Base-by-base conservation (phyloP, 805 yeast species). In the Ogataea methylovora region DNA sequence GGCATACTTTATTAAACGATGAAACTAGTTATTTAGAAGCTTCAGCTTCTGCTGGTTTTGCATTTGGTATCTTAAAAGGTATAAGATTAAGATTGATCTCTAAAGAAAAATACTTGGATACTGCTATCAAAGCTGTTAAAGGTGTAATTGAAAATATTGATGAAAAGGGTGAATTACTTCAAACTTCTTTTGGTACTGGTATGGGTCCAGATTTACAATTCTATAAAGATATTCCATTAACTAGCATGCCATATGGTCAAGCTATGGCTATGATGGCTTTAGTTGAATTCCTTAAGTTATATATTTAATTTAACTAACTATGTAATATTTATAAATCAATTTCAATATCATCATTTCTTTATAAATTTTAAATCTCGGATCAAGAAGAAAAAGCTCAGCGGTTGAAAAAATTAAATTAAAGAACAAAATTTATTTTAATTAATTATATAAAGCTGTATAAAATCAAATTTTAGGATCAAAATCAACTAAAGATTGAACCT, bases 221-320 rank as follows among this genome's bases (percentile, higher is more conserved):
- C 27, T 58, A 58, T 37, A 54, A 47, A 39, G 60, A 58, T 29
- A 58, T 58, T 35, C 59, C 60, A 17, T 45, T 58, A 28, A 58
- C 62, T 3, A 41, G 49, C 8, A 58, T 58, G 63, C 61, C 61
- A 7, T 57, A 58, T 37, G 62, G 62, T 1, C 61, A 56, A 37
- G 62, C 62, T 8, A 54, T 58, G 61, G 63, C 60, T n/a, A 58
- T 58, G 35, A 58, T 58, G 56, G 61, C 61, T 5, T 37, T 58
- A 14, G 55, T 53, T 13, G 63, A 58, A 41, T 57, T 35, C 35
- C 34, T 40, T 23, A 49, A 34, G 36, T 38, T 49, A 25, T 49
- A 45, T 30, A 38, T 47, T 22, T 39, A 30, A 24, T 27, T 7
- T 9, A 5, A 9, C 14, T 5, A 9, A 10, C n/a, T 24, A 24